Evolutionary conservation across 2,329 filamentous ascomycete species (phyloP).

Genomic region (Fusarium dimerum): DNA sequence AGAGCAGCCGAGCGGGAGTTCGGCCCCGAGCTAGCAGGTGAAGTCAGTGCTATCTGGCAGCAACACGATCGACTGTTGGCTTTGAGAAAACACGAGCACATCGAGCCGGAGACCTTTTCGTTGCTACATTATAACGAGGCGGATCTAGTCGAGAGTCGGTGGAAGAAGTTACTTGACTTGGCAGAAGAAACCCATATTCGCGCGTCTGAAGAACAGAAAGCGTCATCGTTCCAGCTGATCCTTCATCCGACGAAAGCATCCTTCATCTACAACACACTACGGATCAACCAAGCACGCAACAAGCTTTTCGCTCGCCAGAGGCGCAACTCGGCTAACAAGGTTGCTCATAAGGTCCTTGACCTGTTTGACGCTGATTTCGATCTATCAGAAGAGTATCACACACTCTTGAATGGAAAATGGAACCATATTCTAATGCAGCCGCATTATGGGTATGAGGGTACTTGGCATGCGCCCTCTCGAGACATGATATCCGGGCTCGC

Average conservation of each 20-base stretch:
- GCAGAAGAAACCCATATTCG: conserved; percentile 44
- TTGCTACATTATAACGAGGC: conserved; percentile 61
- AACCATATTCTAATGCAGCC: conserved; percentile 54
- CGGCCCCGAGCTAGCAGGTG: conserved; percentile 40
- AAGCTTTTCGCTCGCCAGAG: conserved; percentile 53
- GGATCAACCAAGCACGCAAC: conserved; percentile 46
- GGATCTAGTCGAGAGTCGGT: conserved; percentile 49
- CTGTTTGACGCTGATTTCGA: conserved; percentile 53
- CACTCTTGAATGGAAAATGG: conserved; percentile 55
- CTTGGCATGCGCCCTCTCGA: conserved; percentile 57
- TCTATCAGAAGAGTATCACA: conserved; percentile 52
- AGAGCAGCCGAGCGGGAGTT: conserved; percentile 52
- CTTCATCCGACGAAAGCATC: conserved; percentile 59
- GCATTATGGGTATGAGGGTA: conserved; percentile 51
- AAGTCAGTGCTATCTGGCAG: conserved; percentile 49
- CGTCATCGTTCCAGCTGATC: conserved; percentile 59
- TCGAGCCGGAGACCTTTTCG: conserved; percentile 57
- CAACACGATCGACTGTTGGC: conserved; percentile 48
- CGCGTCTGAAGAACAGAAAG: conserved; percentile 42
- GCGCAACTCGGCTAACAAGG: conserved; percentile 52
- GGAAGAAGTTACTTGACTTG: conserved; percentile 44
- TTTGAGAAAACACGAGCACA: conserved; percentile 58
- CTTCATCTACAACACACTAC: conserved; percentile 48
- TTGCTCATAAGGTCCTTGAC: conserved; percentile 47
- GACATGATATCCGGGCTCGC: conserved; percentile 56